These are phyloP conservation scores for Theobroma grandiflorum DNA, from an alignment of 441 rosid genomes.

Conservation along the genomic window DNA sequence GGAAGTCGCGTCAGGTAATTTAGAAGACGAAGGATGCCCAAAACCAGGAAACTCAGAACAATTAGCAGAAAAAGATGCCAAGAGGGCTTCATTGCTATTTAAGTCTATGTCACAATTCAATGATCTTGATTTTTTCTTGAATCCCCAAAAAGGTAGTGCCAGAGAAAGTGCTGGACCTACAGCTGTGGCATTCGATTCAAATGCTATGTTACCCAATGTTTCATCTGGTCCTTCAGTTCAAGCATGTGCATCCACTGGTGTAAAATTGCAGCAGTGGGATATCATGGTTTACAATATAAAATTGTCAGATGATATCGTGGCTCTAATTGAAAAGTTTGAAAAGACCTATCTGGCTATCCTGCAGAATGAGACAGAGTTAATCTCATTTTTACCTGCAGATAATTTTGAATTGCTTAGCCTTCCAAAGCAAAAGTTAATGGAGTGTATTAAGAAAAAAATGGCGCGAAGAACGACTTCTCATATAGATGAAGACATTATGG, in stretches of 20 bases:
- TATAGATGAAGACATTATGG: constrained; percentile 47
- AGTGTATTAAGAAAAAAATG: constrained; percentile 47
- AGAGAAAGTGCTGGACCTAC: constrained; percentile 44
- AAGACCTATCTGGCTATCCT: constrained; percentile 51
- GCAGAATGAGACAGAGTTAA: constrained; percentile 51
- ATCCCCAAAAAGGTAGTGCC: constrained; percentile 64
- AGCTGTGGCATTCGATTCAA: constrained; percentile 32
- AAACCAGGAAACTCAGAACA: constrained; percentile 43
- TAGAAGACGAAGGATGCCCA: constrained; percentile 33
- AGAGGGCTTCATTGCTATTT: constrained; percentile 57
- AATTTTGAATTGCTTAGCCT: constrained; percentile 51
- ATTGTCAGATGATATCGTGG: constrained; percentile 48
- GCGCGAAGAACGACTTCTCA: constrained; percentile 33
- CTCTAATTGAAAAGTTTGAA: constrained; percentile 51
- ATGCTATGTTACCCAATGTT: constrained; percentile 42
- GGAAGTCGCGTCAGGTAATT: constrained; percentile 39
- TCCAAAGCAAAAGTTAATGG: constrained; percentile 57
- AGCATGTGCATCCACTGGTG: constrained; percentile 36
- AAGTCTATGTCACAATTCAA: constrained; percentile 77
- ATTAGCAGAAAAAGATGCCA: constrained; percentile 45
- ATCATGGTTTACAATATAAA: constrained; percentile 46
- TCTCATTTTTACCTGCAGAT: constrained; percentile 43
- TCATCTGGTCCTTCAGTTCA: constrained; percentile 35
- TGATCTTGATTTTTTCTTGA: constrained; percentile 91
- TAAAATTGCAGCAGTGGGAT: constrained; percentile 41